Evolutionary conservation across 345 rosid species (phyloP).

Genomic region (Populus deltoides): DNA sequence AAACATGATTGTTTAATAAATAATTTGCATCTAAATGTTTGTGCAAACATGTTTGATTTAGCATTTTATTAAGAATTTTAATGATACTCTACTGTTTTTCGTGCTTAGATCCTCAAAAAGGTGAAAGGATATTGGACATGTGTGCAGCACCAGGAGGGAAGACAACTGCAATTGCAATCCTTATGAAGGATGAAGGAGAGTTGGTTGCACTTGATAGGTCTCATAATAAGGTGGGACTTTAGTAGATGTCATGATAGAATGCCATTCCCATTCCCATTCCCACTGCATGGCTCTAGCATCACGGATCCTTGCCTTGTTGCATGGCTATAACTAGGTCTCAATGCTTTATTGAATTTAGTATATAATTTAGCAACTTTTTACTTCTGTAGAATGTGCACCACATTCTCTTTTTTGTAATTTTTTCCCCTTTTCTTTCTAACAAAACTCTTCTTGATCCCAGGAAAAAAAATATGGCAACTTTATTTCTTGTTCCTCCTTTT

Average conservation of each 20-base stretch:
- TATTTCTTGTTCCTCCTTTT: neutral
- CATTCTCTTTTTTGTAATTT: too few relatives aligned
- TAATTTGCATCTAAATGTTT: neutral
- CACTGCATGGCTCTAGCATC: neutral
- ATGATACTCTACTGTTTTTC: neutral
- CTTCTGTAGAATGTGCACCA: neutral
- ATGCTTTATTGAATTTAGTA: neutral
- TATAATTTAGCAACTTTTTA: neutral
- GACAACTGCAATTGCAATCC: conserved; percentile 85
- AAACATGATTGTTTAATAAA: too few relatives aligned
- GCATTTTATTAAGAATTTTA: neutral
- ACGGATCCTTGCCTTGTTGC: neutral
- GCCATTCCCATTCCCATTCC: neutral
- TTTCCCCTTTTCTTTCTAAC: too few relatives aligned
- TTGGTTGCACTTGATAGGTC: conserved; percentile 90
- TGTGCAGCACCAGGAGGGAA: conserved; percentile 99
- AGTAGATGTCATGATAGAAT: neutral
- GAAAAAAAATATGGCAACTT: too few relatives aligned
- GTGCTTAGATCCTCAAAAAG: conserved; percentile 81
- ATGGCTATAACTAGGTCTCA: neutral
- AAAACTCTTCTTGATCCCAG: too few relatives aligned
- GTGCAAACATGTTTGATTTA: neutral
- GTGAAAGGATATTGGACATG: conserved; percentile 93
- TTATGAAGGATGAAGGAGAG: conserved; percentile 93
- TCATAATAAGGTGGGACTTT: conserved; percentile 74